A percentile compares a stretch with the other conserved stretches of the same genome.
These are phyloP conservation scores for Lasiosphaeria ovina DNA, from an alignment of 495 filamentous ascomycete species.

Conservation along the genomic window DNA sequence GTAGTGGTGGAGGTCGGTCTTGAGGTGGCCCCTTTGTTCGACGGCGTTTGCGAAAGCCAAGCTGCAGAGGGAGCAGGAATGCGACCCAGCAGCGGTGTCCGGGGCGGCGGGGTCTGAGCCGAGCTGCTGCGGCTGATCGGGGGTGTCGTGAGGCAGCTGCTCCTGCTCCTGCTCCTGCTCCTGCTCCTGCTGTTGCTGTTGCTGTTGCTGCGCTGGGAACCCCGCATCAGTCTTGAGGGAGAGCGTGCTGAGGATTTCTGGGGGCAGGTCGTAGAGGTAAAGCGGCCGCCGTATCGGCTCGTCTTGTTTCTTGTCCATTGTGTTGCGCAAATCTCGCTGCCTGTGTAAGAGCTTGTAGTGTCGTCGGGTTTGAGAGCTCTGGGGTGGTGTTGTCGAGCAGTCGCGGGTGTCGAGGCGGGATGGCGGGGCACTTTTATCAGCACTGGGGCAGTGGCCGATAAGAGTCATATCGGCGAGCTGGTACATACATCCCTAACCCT, in stretches of 20 bases:
- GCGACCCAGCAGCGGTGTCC: slow-evolving; percentile 56
- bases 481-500: background rate
- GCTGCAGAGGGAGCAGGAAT: slow-evolving; percentile 78
- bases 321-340: background rate
- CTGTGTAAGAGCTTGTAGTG: background rate
- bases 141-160: slow-evolving; percentile 11
- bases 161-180: slow-evolving; percentile 24
- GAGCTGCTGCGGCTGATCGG: slow-evolving; percentile 40
- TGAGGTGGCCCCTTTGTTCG: slow-evolving; percentile 81
- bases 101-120: slow-evolving; percentile 22
- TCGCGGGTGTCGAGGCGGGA: background rate
- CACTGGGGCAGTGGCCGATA: background rate
- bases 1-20: slow-evolving; percentile 91
- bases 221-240: slow-evolving; percentile 51
- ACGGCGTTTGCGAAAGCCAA: slow-evolving; percentile 65
- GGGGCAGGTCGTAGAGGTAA: slow-evolving; percentile 80
- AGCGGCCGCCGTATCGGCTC: slow-evolving; percentile 42
- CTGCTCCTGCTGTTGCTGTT: slow-evolving; percentile 26
- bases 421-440: slow-evolving; percentile 15
- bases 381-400: background rate
- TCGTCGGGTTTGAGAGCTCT: background rate
- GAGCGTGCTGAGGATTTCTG: slow-evolving; percentile 70
- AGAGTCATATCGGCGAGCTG: background rate
- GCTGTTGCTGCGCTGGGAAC: slow-evolving; percentile 26
- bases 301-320: slow-evolving; percentile 35